These are phyloP conservation scores for Torrubiella hemipterigena DNA, from an alignment of 2,329 filamentous ascomycete species.

Conservation along the genomic window DNA sequence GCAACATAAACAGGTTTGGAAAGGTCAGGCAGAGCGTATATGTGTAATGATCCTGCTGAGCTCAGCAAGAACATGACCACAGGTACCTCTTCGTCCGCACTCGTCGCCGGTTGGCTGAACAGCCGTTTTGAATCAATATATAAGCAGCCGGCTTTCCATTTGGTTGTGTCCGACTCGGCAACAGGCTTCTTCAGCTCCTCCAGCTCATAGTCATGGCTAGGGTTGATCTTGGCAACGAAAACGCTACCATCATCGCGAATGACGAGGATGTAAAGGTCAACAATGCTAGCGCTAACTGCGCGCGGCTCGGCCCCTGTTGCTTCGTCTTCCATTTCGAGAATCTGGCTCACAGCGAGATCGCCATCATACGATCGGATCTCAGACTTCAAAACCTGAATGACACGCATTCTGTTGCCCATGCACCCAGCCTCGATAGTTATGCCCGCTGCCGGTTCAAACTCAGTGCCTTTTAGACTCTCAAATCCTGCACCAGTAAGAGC, in stretches of 20 bases:
- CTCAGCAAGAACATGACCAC: constrained; percentile 69
- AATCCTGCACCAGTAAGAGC: constrained; percentile 61
- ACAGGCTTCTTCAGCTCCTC: constrained; percentile 65
- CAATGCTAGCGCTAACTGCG: constrained; percentile 70
- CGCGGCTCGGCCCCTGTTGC: constrained; percentile 72
- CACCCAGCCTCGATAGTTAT: constrained; percentile 77
- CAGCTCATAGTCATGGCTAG: constrained; percentile 59
- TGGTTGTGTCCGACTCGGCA: constrained; percentile 41
- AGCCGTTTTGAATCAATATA: constrained; percentile 56
- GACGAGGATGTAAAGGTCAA: constrained; percentile 75
- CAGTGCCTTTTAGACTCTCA: constrained; percentile 66
- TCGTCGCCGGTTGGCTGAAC: constrained; percentile 30
- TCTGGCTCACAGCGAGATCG: constrained; percentile 78
- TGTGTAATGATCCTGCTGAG: constrained; percentile 60
- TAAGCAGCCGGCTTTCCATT: constrained; percentile 75
- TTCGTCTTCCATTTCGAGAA: constrained; percentile 86
- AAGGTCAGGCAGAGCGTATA: constrained; percentile 67
- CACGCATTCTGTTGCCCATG: constrained; percentile 65
- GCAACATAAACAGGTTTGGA: constrained; percentile 60
- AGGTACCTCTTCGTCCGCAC: constrained; percentile 28
- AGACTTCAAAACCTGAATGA: constrained; percentile 77
- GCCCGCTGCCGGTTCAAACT: constrained; percentile 85
- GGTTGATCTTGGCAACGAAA: constrained; percentile 65
- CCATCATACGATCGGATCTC: constrained; percentile 87
- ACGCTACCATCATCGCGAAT: constrained; percentile 74